Base-by-base conservation (phyloP, 176 grass and related monocot species). In the Leersia perrieri region DNA sequence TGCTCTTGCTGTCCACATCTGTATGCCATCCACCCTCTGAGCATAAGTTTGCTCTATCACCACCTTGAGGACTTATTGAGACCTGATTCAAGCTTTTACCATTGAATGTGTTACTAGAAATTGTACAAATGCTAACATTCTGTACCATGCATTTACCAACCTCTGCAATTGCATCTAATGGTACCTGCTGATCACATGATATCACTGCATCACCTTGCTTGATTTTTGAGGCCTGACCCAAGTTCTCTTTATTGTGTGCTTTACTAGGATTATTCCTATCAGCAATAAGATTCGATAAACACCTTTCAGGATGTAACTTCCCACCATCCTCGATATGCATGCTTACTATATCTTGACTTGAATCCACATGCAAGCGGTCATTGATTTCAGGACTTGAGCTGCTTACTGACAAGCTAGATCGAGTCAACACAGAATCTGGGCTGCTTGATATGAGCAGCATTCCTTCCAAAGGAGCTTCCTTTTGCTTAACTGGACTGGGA, bases 361-460 rank as follows among this genome's bases (percentile, higher is more conserved):
- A 77, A 71, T 87, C 66, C 41, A 64, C 29, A 75, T 79, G 68
- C 67, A 82, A 15, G 20, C 71, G 79, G 73, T 71, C 79, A 71
- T 20, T 82, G 33, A 72, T 33, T 77, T 87, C 79, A 64, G 73
- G 73, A 72, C 79, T 82, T 64, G 79, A 77, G 66, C 41, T 65
- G 73, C 32, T 82, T 82, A 55, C 67, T 53, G 13, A 80, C 77
- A 86, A 68, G 45, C 40, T 72, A 57, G 79, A 82, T 33, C 77
- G 73, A 72, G 70, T 65, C 66, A 87, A 82, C 65, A 87, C 85
- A 65, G 85, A 87, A 44, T 87, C 85, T 25, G 85, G 85, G 79
- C 85, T 82, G 35, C 77, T 87, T 40, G 85, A 82, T 72, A 39
- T 38, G 5, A 63, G 60, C 33, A 72, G 57, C 49, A 82, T 87